Conservation (phyloP, 306 rosid genomes). For the Luffa acutangula region DNA sequence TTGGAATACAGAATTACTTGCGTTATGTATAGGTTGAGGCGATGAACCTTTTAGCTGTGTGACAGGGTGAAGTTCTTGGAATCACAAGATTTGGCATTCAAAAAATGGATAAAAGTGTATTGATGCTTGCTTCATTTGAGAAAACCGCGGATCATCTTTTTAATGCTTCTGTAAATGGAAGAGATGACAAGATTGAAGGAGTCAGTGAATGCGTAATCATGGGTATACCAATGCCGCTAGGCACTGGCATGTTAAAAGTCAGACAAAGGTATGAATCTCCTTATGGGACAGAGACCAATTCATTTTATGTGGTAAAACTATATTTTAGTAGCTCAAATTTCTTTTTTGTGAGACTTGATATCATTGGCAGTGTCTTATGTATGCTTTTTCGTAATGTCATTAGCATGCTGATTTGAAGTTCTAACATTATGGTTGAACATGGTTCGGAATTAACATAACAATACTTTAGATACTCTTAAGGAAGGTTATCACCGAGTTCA, state of each 20-base stretch:
- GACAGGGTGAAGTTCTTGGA: conserved; percentile 81
- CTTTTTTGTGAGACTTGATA: not conserved
- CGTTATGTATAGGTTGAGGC: not conserved
- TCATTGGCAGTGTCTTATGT: not conserved
- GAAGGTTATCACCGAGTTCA: not conserved
- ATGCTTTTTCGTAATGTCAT: not conserved
- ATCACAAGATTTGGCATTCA: conserved; percentile 89
- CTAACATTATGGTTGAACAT: not conserved
- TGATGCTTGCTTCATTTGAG: conserved; percentile 96
- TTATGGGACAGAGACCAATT: not conserved
- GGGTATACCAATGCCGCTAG: conserved; percentile 83
- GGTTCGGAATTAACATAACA: not conserved
- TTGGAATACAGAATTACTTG: not conserved
- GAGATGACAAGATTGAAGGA: conserved; percentile 69
- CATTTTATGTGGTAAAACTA: not conserved
- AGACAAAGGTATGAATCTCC: conserved; percentile 57
- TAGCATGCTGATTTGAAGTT: not conserved
- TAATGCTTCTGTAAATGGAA: conserved; percentile 59
- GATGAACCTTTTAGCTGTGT: not conserved
- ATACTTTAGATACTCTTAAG: not conserved
- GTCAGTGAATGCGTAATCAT: conserved; percentile 82
- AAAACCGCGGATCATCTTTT: conserved; percentile 72
- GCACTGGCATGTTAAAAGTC: conserved; percentile 81
- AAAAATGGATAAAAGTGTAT: conserved; percentile 79
- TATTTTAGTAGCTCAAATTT: not conserved